A percentile compares a stretch with the other conserved stretches of the same genome.
These are phyloP conservation scores for Gilbertella persicaria DNA, from an alignment of 371 early-diverging fungal genomes.

Conservation along the genomic window DNA sequence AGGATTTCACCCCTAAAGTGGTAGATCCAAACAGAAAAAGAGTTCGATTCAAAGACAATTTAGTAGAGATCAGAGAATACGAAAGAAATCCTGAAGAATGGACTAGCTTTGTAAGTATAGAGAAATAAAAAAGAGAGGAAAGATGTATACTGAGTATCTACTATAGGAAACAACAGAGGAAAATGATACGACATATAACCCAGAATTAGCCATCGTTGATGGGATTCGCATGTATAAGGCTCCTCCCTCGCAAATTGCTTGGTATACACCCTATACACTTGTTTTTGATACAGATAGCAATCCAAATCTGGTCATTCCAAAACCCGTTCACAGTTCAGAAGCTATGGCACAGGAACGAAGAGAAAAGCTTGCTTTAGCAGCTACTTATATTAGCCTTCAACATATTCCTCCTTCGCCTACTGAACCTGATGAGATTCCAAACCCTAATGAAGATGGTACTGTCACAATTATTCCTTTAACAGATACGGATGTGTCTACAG, in stretches of 20 bases:
- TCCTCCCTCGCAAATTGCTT: constrained; percentile 5
- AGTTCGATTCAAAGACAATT: constrained; percentile 25
- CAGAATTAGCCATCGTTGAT: not conserved
- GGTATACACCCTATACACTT: constrained; percentile 20
- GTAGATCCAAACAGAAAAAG: constrained; percentile 12
- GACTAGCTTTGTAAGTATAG: constrained; percentile 23
- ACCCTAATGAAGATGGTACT: constrained; percentile 1
- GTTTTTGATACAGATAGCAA: constrained; percentile 4
- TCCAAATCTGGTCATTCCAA: constrained; percentile 6
- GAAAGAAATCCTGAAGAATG: constrained; percentile 31
- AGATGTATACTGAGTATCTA: not conserved
- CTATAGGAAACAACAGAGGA: constrained; percentile 1
- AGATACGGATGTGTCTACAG: constrained; percentile 2
- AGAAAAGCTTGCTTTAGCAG: constrained; percentile 26
- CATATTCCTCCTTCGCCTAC: constrained; percentile 42
- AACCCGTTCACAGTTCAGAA: constrained; percentile 12
- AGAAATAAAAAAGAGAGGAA: not conserved
- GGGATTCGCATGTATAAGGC: not conserved
- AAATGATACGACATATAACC: not conserved
- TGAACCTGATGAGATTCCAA: constrained; percentile 28
- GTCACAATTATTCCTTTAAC: constrained; percentile 3
- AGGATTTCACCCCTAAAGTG: not conserved
- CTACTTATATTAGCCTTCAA: constrained; percentile 23
- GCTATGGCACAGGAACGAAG: constrained; percentile 16
- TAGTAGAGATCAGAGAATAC: constrained; percentile 25